Evolutionary conservation across 257 asterid genomes (phyloP).

Genomic region (Nicotiana paniculata): DNA sequence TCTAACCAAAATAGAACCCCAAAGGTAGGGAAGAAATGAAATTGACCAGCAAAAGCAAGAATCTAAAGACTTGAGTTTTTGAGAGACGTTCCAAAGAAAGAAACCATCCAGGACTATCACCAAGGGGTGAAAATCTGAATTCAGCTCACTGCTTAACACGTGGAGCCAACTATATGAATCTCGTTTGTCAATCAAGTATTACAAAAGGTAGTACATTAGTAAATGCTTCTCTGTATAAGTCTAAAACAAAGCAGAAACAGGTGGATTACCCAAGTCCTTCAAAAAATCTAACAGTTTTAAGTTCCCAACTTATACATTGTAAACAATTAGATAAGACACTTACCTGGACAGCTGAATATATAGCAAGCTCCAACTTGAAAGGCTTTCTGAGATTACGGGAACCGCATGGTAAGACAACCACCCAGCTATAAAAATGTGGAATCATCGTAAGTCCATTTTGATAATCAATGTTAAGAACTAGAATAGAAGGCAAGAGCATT

Average conservation of each 20-base stretch:
- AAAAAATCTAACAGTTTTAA: neutral
- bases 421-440: constrained; percentile 58
- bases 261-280: neutral
- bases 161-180: neutral
- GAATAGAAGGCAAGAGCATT: neutral
- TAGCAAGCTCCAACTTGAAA: constrained; percentile 85
- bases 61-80: neutral
- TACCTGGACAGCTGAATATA: constrained; percentile 66
- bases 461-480: neutral
- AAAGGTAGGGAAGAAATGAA: neutral
- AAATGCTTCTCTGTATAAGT: neutral
- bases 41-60: neutral
- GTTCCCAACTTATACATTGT: neutral
- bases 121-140: neutral
- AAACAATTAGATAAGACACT: neutral
- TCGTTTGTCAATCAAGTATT: neutral
- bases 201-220: neutral
- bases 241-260: neutral
- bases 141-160: neutral
- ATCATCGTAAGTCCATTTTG: neutral
- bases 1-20: neutral
- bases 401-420: constrained; percentile 81
- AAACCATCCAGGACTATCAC: constrained; percentile 1
- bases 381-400: constrained; percentile 64
- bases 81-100: neutral